Conservation (phyloP, 257 asterid genomes). For the Handroanthus guayacan region DNA sequence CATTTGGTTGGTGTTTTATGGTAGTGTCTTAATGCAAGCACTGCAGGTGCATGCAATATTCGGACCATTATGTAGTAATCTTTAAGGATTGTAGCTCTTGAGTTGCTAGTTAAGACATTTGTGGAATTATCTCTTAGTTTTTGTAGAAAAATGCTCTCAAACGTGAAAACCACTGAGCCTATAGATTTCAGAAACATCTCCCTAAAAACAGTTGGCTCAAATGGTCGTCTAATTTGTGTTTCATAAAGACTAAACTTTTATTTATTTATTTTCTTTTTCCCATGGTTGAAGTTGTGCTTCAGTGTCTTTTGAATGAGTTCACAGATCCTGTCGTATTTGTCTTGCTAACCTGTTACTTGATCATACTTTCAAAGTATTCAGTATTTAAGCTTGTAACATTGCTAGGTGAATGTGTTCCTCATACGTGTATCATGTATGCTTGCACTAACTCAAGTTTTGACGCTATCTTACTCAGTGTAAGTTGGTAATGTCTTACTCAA, state of each 20-base stretch:
- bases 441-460: too few species aligned
- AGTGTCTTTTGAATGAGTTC: neutral
- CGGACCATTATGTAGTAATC: neutral
- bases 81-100: neutral
- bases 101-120: slow-evolving; percentile 10
- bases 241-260: neutral
- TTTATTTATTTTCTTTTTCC: too few species aligned
- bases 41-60: neutral
- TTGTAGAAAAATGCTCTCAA: neutral
- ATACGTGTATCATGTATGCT: neutral
- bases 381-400: neutral
- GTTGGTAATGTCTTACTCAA: too few species aligned
- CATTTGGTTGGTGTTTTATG: neutral
- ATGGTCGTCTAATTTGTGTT: neutral
- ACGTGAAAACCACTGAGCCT: neutral
- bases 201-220: neutral
- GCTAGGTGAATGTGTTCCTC: neutral
- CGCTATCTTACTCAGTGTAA: too few species aligned
- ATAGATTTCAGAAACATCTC: neutral
- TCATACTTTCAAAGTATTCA: neutral
- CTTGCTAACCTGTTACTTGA: neutral
- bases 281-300: too few species aligned
- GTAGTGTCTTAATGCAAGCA: neutral
- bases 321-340: neutral
- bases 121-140: neutral